phyloP scores from a whole-genome alignment of 1,284 basidiomycete genomes.

The Rhodotorula sp. region DNA sequence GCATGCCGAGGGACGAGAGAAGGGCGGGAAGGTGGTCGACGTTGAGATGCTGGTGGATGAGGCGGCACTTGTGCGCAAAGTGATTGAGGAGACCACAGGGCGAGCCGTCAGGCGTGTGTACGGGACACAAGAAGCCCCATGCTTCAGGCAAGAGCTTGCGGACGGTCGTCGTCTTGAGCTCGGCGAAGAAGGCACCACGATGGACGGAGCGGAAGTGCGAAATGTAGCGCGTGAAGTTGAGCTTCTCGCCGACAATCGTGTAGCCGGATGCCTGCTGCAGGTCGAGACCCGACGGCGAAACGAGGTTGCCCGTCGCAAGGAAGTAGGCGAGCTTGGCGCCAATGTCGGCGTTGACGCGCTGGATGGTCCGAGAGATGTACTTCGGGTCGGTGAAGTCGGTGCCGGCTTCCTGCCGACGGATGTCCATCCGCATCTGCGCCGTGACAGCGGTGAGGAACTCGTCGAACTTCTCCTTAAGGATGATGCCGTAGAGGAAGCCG shows the following conservation, averaged over 20 bases:
- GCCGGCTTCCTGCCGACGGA: conserved; percentile 67
- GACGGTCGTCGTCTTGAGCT: conserved; percentile 97
- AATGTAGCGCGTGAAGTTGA: conserved; percentile 98
- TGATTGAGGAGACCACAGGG: conserved; percentile 98
- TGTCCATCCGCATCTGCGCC: conserved; percentile 71
- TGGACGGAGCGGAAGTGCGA: conserved; percentile 98
- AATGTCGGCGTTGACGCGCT: conserved; percentile 86
- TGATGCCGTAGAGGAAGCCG: conserved; percentile 91
- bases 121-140: conserved; percentile 99
- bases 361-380: conserved; percentile 77
- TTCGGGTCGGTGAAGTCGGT: conserved; percentile 84
- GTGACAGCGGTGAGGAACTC: conserved; percentile 80
- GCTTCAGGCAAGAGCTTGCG: conserved; percentile 96
- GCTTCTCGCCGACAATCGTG: conserved; percentile 97
- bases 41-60: conserved; percentile 76
- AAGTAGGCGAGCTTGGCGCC: conserved; percentile 90
- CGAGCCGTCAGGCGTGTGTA: conserved; percentile 97
- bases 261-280: conserved; percentile 96
- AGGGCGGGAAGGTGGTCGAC: conserved; percentile 78
- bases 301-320: conserved; percentile 94
- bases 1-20: conserved; percentile 90
- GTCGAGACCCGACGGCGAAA: conserved; percentile 93
- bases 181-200: conserved; percentile 98
- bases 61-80: conserved; percentile 88
- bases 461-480: conserved; percentile 96